phyloP scores from a whole-genome alignment of 2,329 filamentous ascomycete species.

The Tolypocladium cylindrosporum region DNA sequence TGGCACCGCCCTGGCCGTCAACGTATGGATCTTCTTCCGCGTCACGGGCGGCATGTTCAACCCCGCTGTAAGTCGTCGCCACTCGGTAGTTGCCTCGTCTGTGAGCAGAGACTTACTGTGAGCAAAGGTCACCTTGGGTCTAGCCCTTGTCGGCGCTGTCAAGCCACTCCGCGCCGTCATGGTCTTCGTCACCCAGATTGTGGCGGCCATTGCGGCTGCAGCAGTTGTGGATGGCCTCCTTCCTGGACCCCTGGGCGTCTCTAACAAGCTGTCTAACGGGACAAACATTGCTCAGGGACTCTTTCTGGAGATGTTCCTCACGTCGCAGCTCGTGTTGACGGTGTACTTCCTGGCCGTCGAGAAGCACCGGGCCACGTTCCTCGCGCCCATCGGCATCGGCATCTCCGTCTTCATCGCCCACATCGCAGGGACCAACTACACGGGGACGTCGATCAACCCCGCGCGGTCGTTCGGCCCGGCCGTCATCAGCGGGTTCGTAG shows the following conservation, averaged over 20 bases:
- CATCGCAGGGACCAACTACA: constrained; percentile 34
- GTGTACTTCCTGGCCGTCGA: constrained; percentile 63
- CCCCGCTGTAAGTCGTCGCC: constrained; percentile 29
- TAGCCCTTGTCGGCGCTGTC: constrained; percentile 49
- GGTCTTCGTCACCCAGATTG: constrained; percentile 46
- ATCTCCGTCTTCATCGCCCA: constrained; percentile 55
- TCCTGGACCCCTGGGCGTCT: constrained; percentile 45
- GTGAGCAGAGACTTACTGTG: not conserved
- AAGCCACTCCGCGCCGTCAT: constrained; percentile 38
- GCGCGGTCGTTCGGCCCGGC: constrained; percentile 40
- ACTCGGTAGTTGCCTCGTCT: not conserved
- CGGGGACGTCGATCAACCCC: constrained; percentile 39
- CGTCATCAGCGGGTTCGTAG: constrained; percentile 29
- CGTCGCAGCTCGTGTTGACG: constrained; percentile 51
- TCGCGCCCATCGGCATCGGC: constrained; percentile 65
- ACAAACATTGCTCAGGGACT: constrained; percentile 46
- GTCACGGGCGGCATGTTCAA: constrained; percentile 43
- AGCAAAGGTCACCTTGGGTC: constrained; percentile 42
- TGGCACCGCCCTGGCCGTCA: constrained; percentile 39
- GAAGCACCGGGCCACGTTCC: constrained; percentile 62
- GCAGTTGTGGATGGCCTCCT: constrained; percentile 47
- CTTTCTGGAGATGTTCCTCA: constrained; percentile 59
- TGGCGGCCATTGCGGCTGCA: constrained; percentile 48
- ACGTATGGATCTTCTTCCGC: constrained; percentile 47
- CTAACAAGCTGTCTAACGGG: constrained; percentile 43